These are phyloP conservation scores for Quercus robur DNA, from an alignment of 306 rosid species.

Conservation along the genomic window DNA sequence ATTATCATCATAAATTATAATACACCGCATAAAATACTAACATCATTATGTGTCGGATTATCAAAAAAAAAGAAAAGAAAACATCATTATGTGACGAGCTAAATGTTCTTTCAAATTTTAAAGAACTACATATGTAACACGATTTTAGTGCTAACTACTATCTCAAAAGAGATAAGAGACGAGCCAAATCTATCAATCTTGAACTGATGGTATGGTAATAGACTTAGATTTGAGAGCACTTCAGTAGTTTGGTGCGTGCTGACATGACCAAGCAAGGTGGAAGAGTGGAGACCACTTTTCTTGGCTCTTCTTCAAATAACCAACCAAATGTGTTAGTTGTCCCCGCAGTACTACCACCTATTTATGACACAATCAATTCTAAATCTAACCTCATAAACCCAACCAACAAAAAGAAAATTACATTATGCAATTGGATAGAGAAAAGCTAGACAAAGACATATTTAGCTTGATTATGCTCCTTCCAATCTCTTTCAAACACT, in stretches of 20 bases:
- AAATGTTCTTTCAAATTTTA: too few relatives aligned
- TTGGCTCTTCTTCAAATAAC: not conserved
- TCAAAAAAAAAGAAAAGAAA: too few relatives aligned
- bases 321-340: slow-evolving; percentile 2
- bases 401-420: not conserved
- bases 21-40: too few relatives aligned
- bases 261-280: not conserved
- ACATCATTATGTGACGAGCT: too few relatives aligned
- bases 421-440: not conserved
- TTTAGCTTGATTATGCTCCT: too few relatives aligned
- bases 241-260: not conserved
- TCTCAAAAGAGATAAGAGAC: not conserved
- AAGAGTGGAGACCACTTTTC: slow-evolving; percentile 32
- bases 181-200: not conserved
- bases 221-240: not conserved
- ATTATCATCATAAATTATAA: too few relatives aligned
- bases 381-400: not conserved
- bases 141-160: not conserved
- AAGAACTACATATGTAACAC: not conserved
- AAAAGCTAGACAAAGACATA: too few relatives aligned
- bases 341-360: slow-evolving; percentile 7
- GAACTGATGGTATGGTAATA: not conserved
- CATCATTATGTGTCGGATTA: too few relatives aligned
- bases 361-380: slow-evolving; percentile 10
- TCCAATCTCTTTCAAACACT: too few relatives aligned